Evolutionary conservation across 768 basidiomycete species (phyloP).

Genomic region (Mycena leptocephala): DNA sequence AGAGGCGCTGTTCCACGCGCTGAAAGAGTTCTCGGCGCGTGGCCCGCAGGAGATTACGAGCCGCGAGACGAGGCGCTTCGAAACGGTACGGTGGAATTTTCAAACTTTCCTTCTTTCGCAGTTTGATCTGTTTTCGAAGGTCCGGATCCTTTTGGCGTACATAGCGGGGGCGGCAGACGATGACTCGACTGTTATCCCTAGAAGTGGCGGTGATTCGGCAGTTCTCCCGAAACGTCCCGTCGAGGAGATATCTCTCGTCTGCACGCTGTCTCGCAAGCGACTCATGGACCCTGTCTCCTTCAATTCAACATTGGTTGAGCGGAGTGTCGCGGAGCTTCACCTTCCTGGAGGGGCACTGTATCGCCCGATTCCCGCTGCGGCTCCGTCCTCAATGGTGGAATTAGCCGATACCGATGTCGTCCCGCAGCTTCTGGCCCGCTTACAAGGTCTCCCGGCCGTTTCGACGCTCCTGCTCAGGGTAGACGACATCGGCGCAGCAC

Average conservation of each 20-base stretch:
- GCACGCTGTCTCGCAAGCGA: constrained; percentile 39
- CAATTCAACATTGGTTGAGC: constrained; percentile 30
- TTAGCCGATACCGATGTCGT: background rate
- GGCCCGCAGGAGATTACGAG: constrained; percentile 33
- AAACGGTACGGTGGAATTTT: constrained; percentile 28
- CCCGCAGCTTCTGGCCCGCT: background rate
- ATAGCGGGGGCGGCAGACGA: constrained; percentile 18
- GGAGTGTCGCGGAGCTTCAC: constrained; percentile 30
- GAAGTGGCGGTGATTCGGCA: background rate
- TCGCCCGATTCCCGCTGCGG: constrained; percentile 11
- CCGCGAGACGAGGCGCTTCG: constrained; percentile 32
- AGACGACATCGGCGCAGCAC: constrained; percentile 25
- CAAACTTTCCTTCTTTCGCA: background rate
- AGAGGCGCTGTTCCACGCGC: constrained; percentile 39
- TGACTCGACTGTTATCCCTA: too few species aligned
- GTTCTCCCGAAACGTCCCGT: constrained; percentile 18
- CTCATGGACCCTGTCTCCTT: constrained; percentile 41
- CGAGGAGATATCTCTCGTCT: constrained; percentile 39
- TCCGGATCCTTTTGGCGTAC: constrained; percentile 35
- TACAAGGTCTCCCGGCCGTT: constrained; percentile 13
- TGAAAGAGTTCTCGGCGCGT: constrained; percentile 36
- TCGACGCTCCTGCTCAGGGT: constrained; percentile 31
- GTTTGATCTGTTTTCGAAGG: background rate
- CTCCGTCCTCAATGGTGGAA: background rate
- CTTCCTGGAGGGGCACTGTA: constrained; percentile 31